phyloP scores from a whole-genome alignment of 1,139 yeast species.

The Geotrichum restrictum region DNA sequence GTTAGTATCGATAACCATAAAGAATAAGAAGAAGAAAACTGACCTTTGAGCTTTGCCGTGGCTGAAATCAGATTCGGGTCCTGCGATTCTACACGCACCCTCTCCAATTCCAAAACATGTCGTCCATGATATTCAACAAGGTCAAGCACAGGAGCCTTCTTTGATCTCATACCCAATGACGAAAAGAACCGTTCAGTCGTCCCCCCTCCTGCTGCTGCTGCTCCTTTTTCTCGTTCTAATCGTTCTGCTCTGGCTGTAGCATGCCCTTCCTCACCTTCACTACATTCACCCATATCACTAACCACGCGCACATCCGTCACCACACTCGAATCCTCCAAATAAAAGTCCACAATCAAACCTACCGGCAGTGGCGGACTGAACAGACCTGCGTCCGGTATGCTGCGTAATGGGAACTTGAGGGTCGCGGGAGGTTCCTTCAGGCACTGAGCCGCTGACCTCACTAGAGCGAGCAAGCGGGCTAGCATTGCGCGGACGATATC shows the following conservation, averaged over 20 bases:
- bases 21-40: background rate
- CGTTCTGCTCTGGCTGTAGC: no score
- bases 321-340: conserved; percentile 30
- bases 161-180: conserved; percentile 11
- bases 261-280: conserved; percentile 10
- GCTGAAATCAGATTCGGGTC: conserved; percentile 47
- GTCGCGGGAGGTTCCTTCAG: conserved; percentile 25
- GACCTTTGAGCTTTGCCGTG: conserved; percentile 39
- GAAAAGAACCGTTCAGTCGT: conserved; percentile 8
- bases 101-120: conserved; percentile 44
- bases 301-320: conserved; percentile 32
- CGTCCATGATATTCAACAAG: conserved; percentile 34
- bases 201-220: no score
- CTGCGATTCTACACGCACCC: conserved; percentile 42
- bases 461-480: conserved; percentile 15
- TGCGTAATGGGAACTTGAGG: conserved; percentile 26
- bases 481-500: conserved; percentile 16
- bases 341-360: conserved; percentile 29
- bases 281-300: conserved; percentile 18
- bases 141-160: conserved; percentile 7
- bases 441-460: conserved; percentile 26
- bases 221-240: no score
- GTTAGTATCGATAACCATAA: conserved; percentile 2
- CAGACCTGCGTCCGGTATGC: conserved; percentile 20
- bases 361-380: conserved; percentile 23